Evolutionary conservation across 192 early-diverging fungal species (phyloP).

Genomic region (Powellomyces hirtus): DNA sequence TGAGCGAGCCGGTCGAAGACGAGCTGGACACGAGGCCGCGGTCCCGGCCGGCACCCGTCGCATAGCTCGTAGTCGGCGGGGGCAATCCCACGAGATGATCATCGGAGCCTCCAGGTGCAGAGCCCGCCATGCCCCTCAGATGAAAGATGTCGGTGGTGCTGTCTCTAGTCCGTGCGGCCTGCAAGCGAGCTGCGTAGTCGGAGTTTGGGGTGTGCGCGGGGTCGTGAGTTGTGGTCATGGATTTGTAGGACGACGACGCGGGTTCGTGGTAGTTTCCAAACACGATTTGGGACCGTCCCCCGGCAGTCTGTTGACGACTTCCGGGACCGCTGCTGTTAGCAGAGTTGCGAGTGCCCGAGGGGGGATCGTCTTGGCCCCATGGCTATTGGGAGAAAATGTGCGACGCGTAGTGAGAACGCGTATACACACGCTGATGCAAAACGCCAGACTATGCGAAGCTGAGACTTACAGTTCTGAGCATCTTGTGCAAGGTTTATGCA

Average conservation of each 20-base stretch:
- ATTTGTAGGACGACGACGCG: not conserved
- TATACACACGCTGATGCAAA: no score
- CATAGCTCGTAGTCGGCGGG: not conserved
- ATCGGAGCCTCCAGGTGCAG: no score
- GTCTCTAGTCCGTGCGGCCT: not conserved
- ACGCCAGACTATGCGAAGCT: no score
- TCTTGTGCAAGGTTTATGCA: no score
- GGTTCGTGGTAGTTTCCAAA: conserved; percentile 14
- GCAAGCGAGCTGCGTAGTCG: not conserved
- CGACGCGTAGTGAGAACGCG: no score
- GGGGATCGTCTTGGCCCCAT: no score
- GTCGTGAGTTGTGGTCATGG: not conserved
- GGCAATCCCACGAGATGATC: no score
- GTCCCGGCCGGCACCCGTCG: not conserved
- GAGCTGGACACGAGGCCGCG: not conserved
- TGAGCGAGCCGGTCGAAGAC: not conserved
- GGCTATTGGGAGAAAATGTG: no score
- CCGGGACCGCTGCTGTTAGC: not conserved
- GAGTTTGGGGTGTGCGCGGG: not conserved
- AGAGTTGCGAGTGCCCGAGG: no score
- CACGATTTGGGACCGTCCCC: conserved; percentile 13
- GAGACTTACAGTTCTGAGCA: no score
- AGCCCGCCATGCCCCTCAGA: no score
- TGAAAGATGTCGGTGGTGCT: no score
- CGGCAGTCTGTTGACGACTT: not conserved